Evolutionary conservation across 805 yeast species (phyloP).

Genomic region (Wickerhamiella brachini): DNA sequence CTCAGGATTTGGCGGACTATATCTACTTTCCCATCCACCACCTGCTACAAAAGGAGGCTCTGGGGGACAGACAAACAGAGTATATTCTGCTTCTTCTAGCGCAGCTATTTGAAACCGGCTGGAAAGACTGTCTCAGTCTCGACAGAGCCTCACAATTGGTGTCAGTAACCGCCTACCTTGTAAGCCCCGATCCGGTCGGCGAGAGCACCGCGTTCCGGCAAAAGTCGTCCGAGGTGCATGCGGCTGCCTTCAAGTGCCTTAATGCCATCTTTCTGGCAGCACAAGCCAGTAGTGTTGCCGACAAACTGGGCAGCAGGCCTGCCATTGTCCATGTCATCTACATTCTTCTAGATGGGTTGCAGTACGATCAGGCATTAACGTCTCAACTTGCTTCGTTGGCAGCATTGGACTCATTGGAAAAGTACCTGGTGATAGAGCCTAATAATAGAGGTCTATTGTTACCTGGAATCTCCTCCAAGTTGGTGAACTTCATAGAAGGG

Average conservation of each 20-base stretch:
- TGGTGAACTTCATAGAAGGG: conserved; percentile 8
- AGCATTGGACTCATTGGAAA: conserved; percentile 9
- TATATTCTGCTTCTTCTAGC: conserved; percentile 32
- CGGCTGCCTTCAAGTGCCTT: conserved; percentile 20
- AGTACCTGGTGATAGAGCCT: conserved; percentile 1
- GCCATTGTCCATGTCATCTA: conserved; percentile 16
- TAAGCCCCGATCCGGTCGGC: conserved; percentile 13
- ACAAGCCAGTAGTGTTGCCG: conserved; percentile 3
- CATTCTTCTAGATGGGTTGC: conserved; percentile 8
- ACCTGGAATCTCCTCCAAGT: conserved; percentile 13
- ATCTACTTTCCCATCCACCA: conserved; percentile 47
- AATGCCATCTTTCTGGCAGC: conserved; percentile 14
- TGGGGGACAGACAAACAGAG: conserved; percentile 36
- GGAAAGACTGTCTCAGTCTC: conserved; percentile 10
- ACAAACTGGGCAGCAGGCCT: conserved; percentile 12
- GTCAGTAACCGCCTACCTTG: conserved; percentile 17
- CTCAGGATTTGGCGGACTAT: conserved; percentile 36
- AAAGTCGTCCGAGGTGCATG: conserved; percentile 12
- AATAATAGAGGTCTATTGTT: conserved; percentile 11
- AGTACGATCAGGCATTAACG: conserved; percentile 10
- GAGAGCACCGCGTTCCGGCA: conserved; percentile 9
- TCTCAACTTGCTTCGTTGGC: conserved; percentile 15
- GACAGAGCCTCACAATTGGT: conserved; percentile 17
- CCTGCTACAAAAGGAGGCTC: conserved; percentile 33
- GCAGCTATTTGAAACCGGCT: conserved; percentile 25